A percentile compares a stretch with the other conserved stretches of the same genome.
Conservation (phyloP, 176 grass and related monocot genomes). For the Dactylis glomerata region DNA sequence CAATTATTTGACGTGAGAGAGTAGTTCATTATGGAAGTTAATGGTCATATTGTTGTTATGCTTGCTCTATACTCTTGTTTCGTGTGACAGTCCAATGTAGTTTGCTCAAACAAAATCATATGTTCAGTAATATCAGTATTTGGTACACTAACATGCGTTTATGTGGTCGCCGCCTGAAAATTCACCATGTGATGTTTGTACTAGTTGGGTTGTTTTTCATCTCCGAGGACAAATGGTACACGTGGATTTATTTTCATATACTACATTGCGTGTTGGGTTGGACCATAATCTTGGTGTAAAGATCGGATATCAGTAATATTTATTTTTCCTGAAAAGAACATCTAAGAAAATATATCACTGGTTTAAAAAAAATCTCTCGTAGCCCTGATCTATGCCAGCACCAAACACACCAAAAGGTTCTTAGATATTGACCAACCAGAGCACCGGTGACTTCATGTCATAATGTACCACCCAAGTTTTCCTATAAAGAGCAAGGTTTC, state of each 20-base stretch:
- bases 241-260: too few relatives aligned
- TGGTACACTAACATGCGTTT: not conserved
- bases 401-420: not conserved
- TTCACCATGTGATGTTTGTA: not conserved
- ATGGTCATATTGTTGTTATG: not conserved
- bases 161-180: too few relatives aligned
- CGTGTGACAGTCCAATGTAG: not conserved
- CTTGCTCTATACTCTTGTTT: not conserved
- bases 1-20: not conserved
- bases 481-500: not conserved
- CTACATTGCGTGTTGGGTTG: too few relatives aligned
- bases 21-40: not conserved
- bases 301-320: too few relatives aligned
- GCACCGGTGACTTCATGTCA: not conserved
- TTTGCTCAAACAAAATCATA: not conserved
- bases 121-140: not conserved
- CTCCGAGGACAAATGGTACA: too few relatives aligned
- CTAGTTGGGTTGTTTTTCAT: too few relatives aligned
- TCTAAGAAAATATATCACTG: too few relatives aligned
- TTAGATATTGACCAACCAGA: not conserved
- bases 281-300: too few relatives aligned
- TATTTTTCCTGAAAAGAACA: too few relatives aligned
- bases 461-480: not conserved
- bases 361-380: not conserved
- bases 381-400: not conserved